phyloP scores from a whole-genome alignment of 306 rosid genomes.

The Calophaca sinica region DNA sequence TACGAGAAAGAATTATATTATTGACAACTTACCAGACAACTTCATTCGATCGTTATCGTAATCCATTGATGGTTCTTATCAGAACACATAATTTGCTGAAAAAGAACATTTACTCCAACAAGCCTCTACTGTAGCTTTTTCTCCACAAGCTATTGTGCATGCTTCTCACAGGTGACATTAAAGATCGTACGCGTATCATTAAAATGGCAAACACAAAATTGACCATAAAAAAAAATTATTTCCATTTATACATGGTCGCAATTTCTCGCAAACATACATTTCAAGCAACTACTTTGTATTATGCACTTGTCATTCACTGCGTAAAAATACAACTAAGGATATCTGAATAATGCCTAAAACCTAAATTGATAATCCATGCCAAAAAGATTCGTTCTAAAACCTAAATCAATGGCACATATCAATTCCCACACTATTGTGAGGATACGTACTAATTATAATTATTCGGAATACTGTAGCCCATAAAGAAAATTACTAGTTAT shows the following conservation, averaged over 20 bases:
- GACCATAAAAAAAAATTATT: no score
- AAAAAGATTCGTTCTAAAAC: not conserved
- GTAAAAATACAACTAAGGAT: no score
- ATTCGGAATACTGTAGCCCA: not conserved
- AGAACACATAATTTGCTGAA: not conserved
- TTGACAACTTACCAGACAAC: not conserved
- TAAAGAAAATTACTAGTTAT: not conserved
- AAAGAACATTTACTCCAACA: not conserved
- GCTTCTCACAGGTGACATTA: not conserved
- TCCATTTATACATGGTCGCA: not conserved
- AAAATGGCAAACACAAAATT: not conserved
- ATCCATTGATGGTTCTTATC: not conserved
- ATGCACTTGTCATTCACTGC: no score
- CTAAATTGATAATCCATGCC: no score
- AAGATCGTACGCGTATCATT: not conserved
- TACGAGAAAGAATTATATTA: not conserved
- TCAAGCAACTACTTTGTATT: no score
- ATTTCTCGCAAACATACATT: not conserved
- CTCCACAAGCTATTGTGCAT: not conserved
- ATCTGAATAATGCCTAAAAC: no score
- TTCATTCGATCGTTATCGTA: not conserved
- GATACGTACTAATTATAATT: not conserved
- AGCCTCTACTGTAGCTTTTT: not conserved
- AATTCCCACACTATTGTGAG: not conserved
- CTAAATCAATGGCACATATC: conserved; percentile 1